Evolutionary conservation across 371 early-diverging fungal genomes (phyloP).

Genomic region (Fennellomyces sp.): DNA sequence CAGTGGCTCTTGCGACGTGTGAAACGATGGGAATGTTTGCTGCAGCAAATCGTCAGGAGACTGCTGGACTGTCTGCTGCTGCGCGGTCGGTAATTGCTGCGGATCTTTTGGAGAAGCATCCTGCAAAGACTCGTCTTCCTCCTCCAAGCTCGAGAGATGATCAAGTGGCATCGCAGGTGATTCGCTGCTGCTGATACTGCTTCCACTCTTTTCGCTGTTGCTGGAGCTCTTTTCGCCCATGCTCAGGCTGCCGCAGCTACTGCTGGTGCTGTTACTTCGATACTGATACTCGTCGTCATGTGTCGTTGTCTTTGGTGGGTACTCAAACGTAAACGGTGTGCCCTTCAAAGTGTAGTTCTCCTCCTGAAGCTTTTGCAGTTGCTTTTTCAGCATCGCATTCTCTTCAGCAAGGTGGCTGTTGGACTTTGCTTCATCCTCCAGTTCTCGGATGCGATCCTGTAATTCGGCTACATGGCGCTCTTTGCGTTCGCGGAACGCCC

Average conservation of each 20-base stretch:
- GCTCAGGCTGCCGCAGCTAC: constrained; percentile 6
- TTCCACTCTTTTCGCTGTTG: constrained; percentile 7
- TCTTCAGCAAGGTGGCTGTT: constrained; percentile 26
- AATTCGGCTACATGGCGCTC: constrained; percentile 68
- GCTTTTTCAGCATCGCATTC: constrained; percentile 30
- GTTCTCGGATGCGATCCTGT: constrained; percentile 65
- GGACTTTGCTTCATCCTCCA: constrained; percentile 43
- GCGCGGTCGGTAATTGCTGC: not conserved
- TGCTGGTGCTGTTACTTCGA: not conserved
- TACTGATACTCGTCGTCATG: constrained; percentile 8
- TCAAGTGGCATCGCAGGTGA: constrained; percentile 1
- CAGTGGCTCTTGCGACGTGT: not conserved
- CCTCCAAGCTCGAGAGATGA: not conserved
- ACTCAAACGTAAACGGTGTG: constrained; percentile 47
- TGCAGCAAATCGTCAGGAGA: not conserved
- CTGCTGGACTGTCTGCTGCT: not conserved
- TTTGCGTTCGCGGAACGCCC: constrained; percentile 79
- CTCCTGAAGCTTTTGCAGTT: constrained; percentile 33
- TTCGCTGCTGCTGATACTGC: not conserved
- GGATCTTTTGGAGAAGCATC: not conserved
- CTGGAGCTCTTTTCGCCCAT: not conserved
- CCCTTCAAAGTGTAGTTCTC: constrained; percentile 49
- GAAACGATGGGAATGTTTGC: not conserved
- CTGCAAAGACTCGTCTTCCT: not conserved
- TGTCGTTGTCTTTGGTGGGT: constrained; percentile 19